Evolutionary conservation across 2,329 filamentous ascomycete genomes (phyloP), one percentile per base, ranked within the genome.

Genomic region (Cladophialophora bantiana): DNA sequence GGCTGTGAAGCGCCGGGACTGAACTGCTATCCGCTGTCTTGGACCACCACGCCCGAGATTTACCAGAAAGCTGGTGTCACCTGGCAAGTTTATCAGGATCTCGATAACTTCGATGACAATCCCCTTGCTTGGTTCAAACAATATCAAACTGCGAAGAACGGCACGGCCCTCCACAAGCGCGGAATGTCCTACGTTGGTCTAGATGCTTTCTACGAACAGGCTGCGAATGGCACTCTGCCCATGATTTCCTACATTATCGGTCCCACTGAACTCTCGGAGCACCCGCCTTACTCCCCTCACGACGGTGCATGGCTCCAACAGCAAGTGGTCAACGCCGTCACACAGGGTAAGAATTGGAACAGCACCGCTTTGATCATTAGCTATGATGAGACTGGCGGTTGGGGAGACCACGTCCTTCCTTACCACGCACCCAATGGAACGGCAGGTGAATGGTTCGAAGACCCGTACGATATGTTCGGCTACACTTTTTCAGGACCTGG

Each of bases 241-340:
- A 80, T 81, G 62, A 74, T 87, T 48, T 83, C 80, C 52, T 85
- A 83, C 72, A 83, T 86, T 38, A 78, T 84, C 68, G 77, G 82
- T 3, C 84, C 83, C 0, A 75, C 77, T 7, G 81, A 85, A 67
- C 75, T 86, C 4, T 84, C 83, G 0, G 85, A 87, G 73, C 84
- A 86, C 71, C 80, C 83, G 1, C 83, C 84, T 0, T 85, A 83
- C 70, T 78, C 79, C 50, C 84, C 85, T 1, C 81, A 79, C 65
- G 84, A 86, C 65, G 85, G 84, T 13, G 84, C 79, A 3, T 87
- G 84, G 83, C 76, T 87, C 40, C 83, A 86, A 72, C 81, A 83
- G 72, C 77, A 83, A 71, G 77, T 87, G 5, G 81, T 84, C 15
- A 78, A 85, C 62, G 82, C 83, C 3, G 82, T 87, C 4, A 82